A percentile compares a stretch with the other conserved stretches of the same genome.
phyloP scores from a whole-genome alignment of 805 yeast species.

The Debaryomyces hansenii region DNA sequence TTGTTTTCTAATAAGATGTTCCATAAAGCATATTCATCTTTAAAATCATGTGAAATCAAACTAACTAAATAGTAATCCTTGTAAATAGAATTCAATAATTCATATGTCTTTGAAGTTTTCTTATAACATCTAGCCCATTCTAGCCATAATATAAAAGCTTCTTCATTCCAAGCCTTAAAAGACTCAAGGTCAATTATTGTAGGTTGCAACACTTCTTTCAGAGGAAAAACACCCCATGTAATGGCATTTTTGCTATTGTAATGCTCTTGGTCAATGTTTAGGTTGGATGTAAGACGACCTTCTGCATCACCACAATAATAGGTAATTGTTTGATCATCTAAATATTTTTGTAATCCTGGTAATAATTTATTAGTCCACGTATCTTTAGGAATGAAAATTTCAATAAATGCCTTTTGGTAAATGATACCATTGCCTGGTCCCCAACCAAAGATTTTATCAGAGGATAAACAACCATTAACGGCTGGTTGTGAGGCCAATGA shows the following conservation, averaged over 20 bases:
- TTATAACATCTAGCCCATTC: constrained; percentile 89
- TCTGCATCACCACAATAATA: constrained; percentile 71
- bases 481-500: constrained; percentile 97
- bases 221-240: constrained; percentile 98
- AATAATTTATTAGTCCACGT: constrained; percentile 63
- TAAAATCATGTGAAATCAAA: constrained; percentile 81
- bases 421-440: constrained; percentile 89
- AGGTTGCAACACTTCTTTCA: constrained; percentile 84
- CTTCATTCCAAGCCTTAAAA: constrained; percentile 94
- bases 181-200: constrained; percentile 92
- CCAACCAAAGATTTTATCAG: constrained; percentile 95
- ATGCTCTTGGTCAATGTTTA: constrained; percentile 36
- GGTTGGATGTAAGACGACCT: constrained; percentile 61
- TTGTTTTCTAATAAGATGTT: constrained; percentile 43
- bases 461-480: constrained; percentile 70
- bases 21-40: constrained; percentile 77
- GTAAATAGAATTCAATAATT: constrained; percentile 60
- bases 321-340: constrained; percentile 52
- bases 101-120: constrained; percentile 52
- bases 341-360: constrained; percentile 44
- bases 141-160: constrained; percentile 85
- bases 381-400: constrained; percentile 68
- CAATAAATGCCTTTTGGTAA: constrained; percentile 91
- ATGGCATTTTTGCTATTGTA: constrained; percentile 68
- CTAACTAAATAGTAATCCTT: constrained; percentile 76